phyloP scores from a whole-genome alignment of 139 green algal genomes.

The Asterochloris sp. region DNA sequence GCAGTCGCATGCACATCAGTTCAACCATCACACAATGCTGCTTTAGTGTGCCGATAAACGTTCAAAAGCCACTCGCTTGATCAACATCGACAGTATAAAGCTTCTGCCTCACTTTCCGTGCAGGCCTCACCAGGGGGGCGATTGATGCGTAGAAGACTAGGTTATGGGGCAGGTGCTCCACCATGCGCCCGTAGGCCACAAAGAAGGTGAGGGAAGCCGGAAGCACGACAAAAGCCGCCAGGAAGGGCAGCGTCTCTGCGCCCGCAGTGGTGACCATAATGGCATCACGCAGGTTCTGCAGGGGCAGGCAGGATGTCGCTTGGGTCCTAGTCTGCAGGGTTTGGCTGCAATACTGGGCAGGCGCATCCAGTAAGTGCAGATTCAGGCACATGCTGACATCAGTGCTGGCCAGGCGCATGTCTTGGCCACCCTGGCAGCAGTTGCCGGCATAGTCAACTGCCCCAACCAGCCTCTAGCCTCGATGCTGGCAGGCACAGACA shows the following conservation, averaged over 20 bases:
- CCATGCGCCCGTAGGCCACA: slow-evolving; percentile 46
- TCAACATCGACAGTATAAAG: not conserved
- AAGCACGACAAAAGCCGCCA: slow-evolving; percentile 72
- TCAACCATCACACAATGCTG: not conserved
- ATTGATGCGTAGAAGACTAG: slow-evolving; percentile 63
- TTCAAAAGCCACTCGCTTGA: not conserved
- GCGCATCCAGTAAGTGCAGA: too few relatives aligned
- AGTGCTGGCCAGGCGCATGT: too few relatives aligned
- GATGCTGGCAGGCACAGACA: too few relatives aligned
- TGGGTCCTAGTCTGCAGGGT: not conserved
- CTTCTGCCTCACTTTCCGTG: not conserved
- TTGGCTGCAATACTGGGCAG: too few relatives aligned
- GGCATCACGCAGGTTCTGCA: slow-evolving; percentile 74
- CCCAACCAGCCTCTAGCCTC: too few relatives aligned
- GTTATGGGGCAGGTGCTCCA: slow-evolving; percentile 46
- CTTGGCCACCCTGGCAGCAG: too few relatives aligned
- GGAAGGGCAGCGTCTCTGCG: slow-evolving; percentile 80
- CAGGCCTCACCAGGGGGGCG: not conserved
- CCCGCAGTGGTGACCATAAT: slow-evolving; percentile 76
- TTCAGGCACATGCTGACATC: too few relatives aligned
- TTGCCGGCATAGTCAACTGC: too few relatives aligned
- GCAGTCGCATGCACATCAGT: not conserved
- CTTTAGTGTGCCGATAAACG: too few relatives aligned
- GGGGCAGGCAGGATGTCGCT: not conserved
- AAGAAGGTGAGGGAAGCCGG: slow-evolving; percentile 76